Conservation (phyloP, 495 filamentous ascomycete genomes). For the Glarea lozoyensis region DNA sequence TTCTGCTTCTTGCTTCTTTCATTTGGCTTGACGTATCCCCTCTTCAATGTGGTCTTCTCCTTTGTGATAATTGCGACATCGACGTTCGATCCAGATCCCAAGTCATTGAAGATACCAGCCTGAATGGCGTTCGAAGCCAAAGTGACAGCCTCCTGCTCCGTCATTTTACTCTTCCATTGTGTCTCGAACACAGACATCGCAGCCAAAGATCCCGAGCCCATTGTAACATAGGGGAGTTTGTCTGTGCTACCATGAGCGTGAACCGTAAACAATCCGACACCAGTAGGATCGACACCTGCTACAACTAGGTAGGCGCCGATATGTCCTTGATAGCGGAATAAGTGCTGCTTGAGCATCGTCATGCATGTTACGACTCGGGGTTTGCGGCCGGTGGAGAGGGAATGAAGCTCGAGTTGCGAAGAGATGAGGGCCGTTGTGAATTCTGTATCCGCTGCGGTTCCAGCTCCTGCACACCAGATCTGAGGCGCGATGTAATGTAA, state of each 20-base stretch:
- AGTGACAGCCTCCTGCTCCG: constrained; percentile 70
- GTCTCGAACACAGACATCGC: constrained; percentile 99
- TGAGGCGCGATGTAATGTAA: constrained; percentile 97
- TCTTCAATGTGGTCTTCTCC: constrained; percentile 85
- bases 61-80: constrained; percentile 91
- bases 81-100: constrained; percentile 95
- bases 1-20: constrained; percentile 82
- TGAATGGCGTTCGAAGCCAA: constrained; percentile 83
- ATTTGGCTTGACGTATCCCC: constrained; percentile 89
- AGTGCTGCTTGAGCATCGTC: constrained; percentile 99
- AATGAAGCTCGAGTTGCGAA: constrained; percentile 94
- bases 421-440: constrained; percentile 98
- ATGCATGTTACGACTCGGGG: constrained; percentile 98
- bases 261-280: constrained; percentile 92
- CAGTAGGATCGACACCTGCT: constrained; percentile 94
- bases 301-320: constrained; percentile 98
- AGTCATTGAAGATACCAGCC: constrained; percentile 98
- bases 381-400: constrained; percentile 89
- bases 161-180: constrained; percentile 77
- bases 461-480: constrained; percentile 99
- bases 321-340: constrained; percentile 96
- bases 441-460: constrained; percentile 97
- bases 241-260: constrained; percentile 98
- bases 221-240: constrained; percentile 98
- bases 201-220: constrained; percentile 92